A percentile compares a stretch with the other conserved stretches of the same genome.
Evolutionary conservation across 2,329 filamentous ascomycete species (phyloP).

Genomic region (Cercospora brassicicola): DNA sequence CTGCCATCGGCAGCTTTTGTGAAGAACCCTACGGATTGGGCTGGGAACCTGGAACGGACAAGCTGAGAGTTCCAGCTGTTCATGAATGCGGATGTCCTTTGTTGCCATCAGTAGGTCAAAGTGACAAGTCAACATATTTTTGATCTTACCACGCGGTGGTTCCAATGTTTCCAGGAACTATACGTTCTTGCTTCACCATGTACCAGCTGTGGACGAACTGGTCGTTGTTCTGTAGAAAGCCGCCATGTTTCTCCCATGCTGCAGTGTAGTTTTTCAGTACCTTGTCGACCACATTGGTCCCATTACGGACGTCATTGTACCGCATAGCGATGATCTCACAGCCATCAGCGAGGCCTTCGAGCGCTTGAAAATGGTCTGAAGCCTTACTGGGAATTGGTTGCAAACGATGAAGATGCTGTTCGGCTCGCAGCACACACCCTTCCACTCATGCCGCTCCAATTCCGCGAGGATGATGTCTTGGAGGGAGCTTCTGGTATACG

Average conservation of each 20-base stretch:
- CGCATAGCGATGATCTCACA: not conserved
- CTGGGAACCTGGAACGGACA: not conserved
- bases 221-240: not conserved
- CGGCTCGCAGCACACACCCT: not conserved
- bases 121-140: no score
- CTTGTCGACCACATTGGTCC: not conserved
- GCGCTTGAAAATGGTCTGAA: no score
- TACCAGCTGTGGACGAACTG: not conserved
- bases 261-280: not conserved
- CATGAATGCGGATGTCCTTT: not conserved
- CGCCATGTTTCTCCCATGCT: not conserved
- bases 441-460: not conserved
- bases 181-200: not conserved
- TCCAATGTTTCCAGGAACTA: not conserved
- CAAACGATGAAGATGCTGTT: not conserved
- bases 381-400: not conserved
- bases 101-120: no score
- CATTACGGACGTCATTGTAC: not conserved
- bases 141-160: not conserved
- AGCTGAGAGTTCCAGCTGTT: not conserved
- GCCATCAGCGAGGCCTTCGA: not conserved
- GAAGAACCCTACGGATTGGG: not conserved
- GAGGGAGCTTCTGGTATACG: not conserved
- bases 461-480: not conserved
- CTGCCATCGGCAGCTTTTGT: not conserved